These are phyloP conservation scores for Dictyostelium citrinum DNA, from an alignment of 78 protist species.

Conservation along the genomic window DNA sequence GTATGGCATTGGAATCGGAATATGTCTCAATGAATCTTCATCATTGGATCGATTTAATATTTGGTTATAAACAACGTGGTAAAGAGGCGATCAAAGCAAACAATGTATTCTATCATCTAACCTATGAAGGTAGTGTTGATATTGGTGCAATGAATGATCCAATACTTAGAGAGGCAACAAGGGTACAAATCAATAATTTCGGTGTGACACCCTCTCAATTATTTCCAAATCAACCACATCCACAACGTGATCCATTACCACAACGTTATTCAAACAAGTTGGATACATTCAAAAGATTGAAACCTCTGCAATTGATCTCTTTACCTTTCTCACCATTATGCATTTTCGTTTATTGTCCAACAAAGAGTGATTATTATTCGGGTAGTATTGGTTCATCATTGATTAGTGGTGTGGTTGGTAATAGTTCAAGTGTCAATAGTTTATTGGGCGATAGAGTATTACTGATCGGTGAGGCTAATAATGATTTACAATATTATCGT, in stretches of 20 bases:
- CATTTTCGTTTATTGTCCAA: conserved; percentile 11
- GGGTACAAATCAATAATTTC: conserved; percentile 85
- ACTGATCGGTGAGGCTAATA: conserved; percentile 33
- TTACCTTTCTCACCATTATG: conserved; percentile 21
- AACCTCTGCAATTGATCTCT: conserved; percentile 2
- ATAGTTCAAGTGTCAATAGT: background rate
- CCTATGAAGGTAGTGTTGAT: conserved; percentile 97
- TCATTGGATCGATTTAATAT: conserved; percentile 97
- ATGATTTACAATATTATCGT: conserved; percentile 34
- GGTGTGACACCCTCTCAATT: conserved; percentile 98
- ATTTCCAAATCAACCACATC: conserved; percentile 82
- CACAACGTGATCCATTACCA: conserved; percentile 60
- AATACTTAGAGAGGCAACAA: conserved; percentile 45
- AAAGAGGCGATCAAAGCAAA: conserved; percentile 81
- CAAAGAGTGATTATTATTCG: background rate
- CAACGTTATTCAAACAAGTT: background rate
- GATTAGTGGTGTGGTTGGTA: background rate
- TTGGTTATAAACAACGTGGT: conserved; percentile 95
- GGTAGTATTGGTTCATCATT: background rate
- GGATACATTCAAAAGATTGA: background rate
- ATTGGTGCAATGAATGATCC: conserved; percentile 83
- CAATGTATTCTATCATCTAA: conserved; percentile 95
- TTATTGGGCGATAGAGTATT: conserved; percentile 14
- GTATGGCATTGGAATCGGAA: conserved; percentile 94
- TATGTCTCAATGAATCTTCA: conserved; percentile 90